These are phyloP conservation scores for Aspergillus hancockii DNA, from an alignment of 495 filamentous ascomycete species.

Conservation along the genomic window DNA sequence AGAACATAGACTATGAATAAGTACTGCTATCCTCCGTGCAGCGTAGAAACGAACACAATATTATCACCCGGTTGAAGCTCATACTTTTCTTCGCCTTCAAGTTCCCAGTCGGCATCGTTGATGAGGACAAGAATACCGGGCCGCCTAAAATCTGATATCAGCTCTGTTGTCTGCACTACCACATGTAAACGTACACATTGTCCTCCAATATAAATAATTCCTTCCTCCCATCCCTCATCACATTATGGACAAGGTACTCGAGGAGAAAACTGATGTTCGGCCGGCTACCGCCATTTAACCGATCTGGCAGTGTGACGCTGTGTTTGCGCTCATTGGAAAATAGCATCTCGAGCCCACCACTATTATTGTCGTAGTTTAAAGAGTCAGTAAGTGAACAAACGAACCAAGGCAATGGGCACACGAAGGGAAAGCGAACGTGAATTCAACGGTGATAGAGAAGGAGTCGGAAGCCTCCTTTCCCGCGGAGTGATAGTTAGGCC, in stretches of 20 bases:
- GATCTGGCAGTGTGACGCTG: slow-evolving; percentile 65
- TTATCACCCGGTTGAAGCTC: slow-evolving; percentile 79
- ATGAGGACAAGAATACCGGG: slow-evolving; percentile 97
- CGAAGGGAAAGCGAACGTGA: slow-evolving; percentile 57
- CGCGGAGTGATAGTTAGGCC: slow-evolving; percentile 13
- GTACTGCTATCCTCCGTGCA: slow-evolving; percentile 76
- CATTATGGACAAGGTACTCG: slow-evolving; percentile 72
- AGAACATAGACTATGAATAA: slow-evolving; percentile 10
- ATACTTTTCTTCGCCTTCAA: slow-evolving; percentile 91
- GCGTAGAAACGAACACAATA: slow-evolving; percentile 95
- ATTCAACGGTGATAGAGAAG: slow-evolving; percentile 67
- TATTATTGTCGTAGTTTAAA: slow-evolving; percentile 41
- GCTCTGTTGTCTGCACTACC: neutral
- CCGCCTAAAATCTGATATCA: slow-evolving; percentile 56
- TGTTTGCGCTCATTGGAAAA: slow-evolving; percentile 81
- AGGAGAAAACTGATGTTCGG: slow-evolving; percentile 78
- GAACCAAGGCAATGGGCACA: neutral
- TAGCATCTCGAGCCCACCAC: slow-evolving; percentile 93
- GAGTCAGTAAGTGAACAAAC: slow-evolving; percentile 16
- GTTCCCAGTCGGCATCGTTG: slow-evolving; percentile 97
- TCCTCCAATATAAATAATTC: slow-evolving; percentile 89
- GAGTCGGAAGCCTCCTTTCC: slow-evolving; percentile 14
- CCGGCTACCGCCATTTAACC: slow-evolving; percentile 54
- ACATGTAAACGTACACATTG: slow-evolving; percentile 67
- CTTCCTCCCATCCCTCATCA: slow-evolving; percentile 82